These are phyloP conservation scores for Xylogone sp. DNA, from an alignment of 2,329 filamentous ascomycete species.

Conservation along the genomic window DNA sequence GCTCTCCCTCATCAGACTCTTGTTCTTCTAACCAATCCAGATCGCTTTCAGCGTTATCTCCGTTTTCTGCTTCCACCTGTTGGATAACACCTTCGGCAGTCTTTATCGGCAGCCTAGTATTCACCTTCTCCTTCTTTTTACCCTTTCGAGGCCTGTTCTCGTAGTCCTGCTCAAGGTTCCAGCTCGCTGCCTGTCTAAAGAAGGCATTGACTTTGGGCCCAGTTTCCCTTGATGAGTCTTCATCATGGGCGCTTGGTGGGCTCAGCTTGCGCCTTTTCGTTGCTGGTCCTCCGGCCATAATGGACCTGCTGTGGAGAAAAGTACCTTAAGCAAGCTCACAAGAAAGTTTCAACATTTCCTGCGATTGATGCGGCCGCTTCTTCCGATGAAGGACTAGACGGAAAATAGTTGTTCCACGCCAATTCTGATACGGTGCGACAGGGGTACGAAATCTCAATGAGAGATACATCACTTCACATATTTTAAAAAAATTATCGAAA, in stretches of 20 bases:
- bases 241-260: constrained; percentile 46
- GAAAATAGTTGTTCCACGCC: background rate
- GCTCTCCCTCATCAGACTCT: constrained; percentile 40
- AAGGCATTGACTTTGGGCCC: constrained; percentile 39
- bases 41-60: constrained; percentile 59
- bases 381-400: constrained; percentile 15
- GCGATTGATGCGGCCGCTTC: constrained; percentile 16
- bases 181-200: constrained; percentile 71
- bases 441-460: background rate
- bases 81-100: constrained; percentile 73
- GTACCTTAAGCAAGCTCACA: background rate
- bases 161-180: constrained; percentile 92
- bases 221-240: constrained; percentile 28
- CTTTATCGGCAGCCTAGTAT: constrained; percentile 78
- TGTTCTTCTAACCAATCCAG: constrained; percentile 59
- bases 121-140: constrained; percentile 68
- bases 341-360: constrained; percentile 1
- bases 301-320: constrained; percentile 6
- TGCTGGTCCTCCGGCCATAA: constrained; percentile 28
- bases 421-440: background rate
- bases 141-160: constrained; percentile 73
- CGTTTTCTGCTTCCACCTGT: constrained; percentile 45
- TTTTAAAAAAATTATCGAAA: no score
- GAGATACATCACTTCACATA: background rate
- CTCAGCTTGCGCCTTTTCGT: constrained; percentile 56